A percentile compares a stretch with the other conserved stretches of the same genome.
These are phyloP conservation scores for Ophiostoma ips DNA, from an alignment of 2,329 filamentous ascomycete species.

Conservation along the genomic window DNA sequence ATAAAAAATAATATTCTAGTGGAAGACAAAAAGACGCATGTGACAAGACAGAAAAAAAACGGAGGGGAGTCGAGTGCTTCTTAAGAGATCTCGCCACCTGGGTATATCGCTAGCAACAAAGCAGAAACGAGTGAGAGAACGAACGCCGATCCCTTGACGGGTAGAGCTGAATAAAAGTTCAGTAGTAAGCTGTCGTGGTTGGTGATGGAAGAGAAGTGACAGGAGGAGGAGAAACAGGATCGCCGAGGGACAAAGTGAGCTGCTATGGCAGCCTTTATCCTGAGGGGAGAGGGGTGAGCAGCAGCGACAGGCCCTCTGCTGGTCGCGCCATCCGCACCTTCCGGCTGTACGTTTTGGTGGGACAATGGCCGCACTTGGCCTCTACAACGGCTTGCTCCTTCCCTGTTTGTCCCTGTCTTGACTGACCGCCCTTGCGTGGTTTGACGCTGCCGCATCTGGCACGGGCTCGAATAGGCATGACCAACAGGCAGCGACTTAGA, in stretches of 20 bases:
- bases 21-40: no score
- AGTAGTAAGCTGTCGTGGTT: no score
- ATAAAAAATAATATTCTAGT: not conserved
- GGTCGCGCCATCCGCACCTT: not conserved
- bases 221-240: no score
- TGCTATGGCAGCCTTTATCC: not conserved
- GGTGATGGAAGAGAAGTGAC: no score
- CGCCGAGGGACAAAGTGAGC: no score
- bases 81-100: no score
- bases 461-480: not conserved
- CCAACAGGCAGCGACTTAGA: not conserved
- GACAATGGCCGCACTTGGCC: not conserved
- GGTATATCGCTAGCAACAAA: no score
- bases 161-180: no score
- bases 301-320: not conserved
- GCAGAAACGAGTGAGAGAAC: no score
- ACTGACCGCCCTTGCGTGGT: not conserved
- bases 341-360: conserved; percentile 1
- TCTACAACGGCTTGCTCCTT: not conserved
- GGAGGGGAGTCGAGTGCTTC: no score
- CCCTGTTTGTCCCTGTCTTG: not conserved
- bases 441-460: not conserved
- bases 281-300: not conserved
- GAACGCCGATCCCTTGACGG: no score
- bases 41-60: not conserved